Percentiles rank a stretch among this genome's conserved stretches.
Evolutionary conservation across 176 grass and related monocot species (phyloP).

Genomic region (Avena atlantica): DNA sequence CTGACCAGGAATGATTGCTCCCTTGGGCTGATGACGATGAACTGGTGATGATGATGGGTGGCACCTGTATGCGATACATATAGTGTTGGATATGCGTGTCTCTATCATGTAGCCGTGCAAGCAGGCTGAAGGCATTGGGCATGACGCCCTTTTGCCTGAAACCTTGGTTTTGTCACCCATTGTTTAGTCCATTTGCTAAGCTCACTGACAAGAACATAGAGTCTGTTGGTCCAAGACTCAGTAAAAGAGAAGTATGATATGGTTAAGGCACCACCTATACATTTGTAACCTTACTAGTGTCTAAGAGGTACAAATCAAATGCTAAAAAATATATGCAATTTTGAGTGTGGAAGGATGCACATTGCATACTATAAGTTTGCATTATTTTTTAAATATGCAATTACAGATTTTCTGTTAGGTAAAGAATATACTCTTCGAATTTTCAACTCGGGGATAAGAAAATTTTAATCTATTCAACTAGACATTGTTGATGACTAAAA

Average conservation of each 20-base stretch:
- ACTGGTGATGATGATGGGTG: neutral
- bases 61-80: neutral
- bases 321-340: no score
- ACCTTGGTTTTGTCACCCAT: conserved; percentile 9
- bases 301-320: no score
- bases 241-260: neutral
- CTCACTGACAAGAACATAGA: neutral
- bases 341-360: no score
- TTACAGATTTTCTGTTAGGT: no score
- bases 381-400: no score
- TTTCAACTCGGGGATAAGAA: no score
- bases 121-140: neutral
- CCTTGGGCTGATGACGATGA: neutral
- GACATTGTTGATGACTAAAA: no score
- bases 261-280: no score
- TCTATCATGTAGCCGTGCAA: neutral
- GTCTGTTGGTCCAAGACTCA: neutral
- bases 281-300: no score
- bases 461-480: no score
- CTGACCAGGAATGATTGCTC: neutral
- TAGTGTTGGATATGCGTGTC: neutral
- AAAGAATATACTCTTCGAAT: no score
- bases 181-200: neutral
- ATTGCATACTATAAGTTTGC: no score
- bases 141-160: neutral